Evolutionary conservation across 345 rosid species (phyloP), one percentile per base, ranked within the genome.

Genomic region (Camelina neglecta): DNA sequence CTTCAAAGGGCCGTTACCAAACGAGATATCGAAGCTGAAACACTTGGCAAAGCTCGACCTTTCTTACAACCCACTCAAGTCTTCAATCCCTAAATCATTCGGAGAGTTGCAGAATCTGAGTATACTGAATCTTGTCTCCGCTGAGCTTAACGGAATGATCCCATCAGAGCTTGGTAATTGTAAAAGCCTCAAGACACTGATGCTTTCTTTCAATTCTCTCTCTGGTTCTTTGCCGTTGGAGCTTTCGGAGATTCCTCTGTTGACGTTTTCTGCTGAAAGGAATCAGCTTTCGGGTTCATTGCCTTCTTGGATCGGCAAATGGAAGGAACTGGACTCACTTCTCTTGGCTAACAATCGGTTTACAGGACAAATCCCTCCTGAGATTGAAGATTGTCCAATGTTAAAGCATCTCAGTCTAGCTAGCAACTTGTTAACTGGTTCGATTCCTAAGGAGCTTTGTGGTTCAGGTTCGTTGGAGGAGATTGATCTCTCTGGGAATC

Each of bases 111-210:
- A 80, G 62, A 90, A 80, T 11, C 61, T 89, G 67, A 81, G 56
- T 16, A 80, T 86, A 21, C 64, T 95, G 63, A 86, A 86, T 36
- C 87, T 95, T 20, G 88, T 82, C 33, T 84, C 85, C 44, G 13
- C 94, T 0, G 87, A 81, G 66, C 84, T 95, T 8, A 82, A 81
- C 13, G 98, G 99, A 4, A 31, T 90, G 51, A 75, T 95, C 5
- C 99, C 98, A 23, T 65, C 78, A 3, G 96, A 88, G 86, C 83
- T 95, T 42, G 97, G 98, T 4, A 75, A 71, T 2, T 90, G 98
- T 72, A 67, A 70, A 73, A 87, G 75, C 35, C 84, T 92, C 77
- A 89, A 79, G 81, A 80, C 86, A 29, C n/a, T 95, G 72, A 78
- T 81, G 84, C 70, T 92, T 5, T 90, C 97, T 12, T 90, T 85